phyloP scores from a whole-genome alignment of 208 protist genomes.

The Eutreptiella sp. region DNA sequence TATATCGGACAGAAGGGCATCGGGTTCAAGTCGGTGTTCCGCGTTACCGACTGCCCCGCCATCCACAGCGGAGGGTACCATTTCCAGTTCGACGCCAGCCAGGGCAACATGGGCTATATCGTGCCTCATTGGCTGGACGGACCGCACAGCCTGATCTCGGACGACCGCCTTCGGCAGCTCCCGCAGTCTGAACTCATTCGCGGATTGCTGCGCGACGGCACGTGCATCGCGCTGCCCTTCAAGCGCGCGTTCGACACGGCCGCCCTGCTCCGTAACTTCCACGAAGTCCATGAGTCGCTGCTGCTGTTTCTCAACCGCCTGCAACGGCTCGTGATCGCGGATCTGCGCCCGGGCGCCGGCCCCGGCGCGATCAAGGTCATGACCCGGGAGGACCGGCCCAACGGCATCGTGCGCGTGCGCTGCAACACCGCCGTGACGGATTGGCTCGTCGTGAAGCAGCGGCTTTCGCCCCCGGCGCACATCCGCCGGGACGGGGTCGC shows the following conservation, averaged over 20 bases:
- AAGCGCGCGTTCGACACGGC: conserved; percentile 17
- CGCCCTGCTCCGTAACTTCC: conserved; percentile 7
- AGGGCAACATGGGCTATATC: conserved; percentile 34
- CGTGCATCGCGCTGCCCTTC: conserved; percentile 26
- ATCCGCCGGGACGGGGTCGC: too few species aligned
- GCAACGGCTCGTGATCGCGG: conserved; percentile 2
- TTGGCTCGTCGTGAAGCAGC: too few species aligned
- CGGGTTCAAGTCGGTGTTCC: conserved; percentile 51
- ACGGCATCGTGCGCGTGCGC: too few species aligned
- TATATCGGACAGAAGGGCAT: conserved; percentile 43
- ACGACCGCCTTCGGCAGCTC: background rate
- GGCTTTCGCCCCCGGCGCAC: too few species aligned
- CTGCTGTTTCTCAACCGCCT: conserved; percentile 8
- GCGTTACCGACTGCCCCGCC: conserved; percentile 28
- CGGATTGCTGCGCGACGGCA: conserved; percentile 6
- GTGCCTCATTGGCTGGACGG: conserved; percentile 25
- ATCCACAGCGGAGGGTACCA: conserved; percentile 37
- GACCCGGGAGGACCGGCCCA: too few species aligned
- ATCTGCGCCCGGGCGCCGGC: too few species aligned
- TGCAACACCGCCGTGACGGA: too few species aligned
- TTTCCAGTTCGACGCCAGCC: conserved; percentile 36
- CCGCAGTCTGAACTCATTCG: too few species aligned
- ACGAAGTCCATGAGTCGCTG: conserved; percentile 24
- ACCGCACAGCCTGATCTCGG: too few species aligned
- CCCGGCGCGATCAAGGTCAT: too few species aligned